Evolutionary conservation across 2,329 filamentous ascomycete species (phyloP).

Genomic region (Aureobasidium namibiae): DNA sequence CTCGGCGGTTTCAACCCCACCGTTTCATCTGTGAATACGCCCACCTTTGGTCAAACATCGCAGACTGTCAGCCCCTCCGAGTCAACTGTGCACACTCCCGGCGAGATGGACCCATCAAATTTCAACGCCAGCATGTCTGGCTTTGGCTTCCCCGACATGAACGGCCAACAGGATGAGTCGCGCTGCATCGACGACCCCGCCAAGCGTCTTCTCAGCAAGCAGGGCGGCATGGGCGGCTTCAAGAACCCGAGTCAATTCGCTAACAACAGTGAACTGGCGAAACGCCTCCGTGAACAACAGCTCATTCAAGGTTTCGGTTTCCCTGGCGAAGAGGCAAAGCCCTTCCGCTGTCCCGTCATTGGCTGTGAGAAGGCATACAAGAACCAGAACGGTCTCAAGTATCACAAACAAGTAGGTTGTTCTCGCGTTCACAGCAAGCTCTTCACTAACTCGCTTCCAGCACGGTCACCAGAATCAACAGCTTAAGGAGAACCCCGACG

Average conservation of each 20-base stretch:
- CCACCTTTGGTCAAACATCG: constrained; percentile 67
- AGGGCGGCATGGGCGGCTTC: constrained; percentile 54
- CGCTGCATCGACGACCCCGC: constrained; percentile 80
- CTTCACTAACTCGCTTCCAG: constrained; percentile 24
- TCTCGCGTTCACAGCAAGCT: constrained; percentile 22
- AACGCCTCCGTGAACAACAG: constrained; percentile 56
- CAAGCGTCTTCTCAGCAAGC: constrained; percentile 79
- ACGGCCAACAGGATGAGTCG: constrained; percentile 46
- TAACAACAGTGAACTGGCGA: constrained; percentile 66
- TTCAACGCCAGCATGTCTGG: constrained; percentile 29
- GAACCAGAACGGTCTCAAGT: constrained; percentile 98
- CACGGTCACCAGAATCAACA: constrained; percentile 97
- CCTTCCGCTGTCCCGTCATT: constrained; percentile 95
- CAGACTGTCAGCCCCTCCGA: constrained; percentile 54
- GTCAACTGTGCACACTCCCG: constrained; percentile 60
- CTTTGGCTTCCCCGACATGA: constrained; percentile 40
- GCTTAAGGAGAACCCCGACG: constrained; percentile 91
- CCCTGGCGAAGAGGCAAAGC: constrained; percentile 85
- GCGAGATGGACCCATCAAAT: constrained; percentile 55
- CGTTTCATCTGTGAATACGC: constrained; percentile 94
- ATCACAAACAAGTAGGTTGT: constrained; percentile 58
- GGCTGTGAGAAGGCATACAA: constrained; percentile 99
- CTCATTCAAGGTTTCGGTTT: constrained; percentile 41
- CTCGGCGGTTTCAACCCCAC: constrained; percentile 82
- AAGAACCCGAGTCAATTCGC: constrained; percentile 55